A percentile compares a stretch with the other conserved stretches of the same genome.
Conservation (phyloP, 75 land plant species). For the Ceratopteris richardii region DNA sequence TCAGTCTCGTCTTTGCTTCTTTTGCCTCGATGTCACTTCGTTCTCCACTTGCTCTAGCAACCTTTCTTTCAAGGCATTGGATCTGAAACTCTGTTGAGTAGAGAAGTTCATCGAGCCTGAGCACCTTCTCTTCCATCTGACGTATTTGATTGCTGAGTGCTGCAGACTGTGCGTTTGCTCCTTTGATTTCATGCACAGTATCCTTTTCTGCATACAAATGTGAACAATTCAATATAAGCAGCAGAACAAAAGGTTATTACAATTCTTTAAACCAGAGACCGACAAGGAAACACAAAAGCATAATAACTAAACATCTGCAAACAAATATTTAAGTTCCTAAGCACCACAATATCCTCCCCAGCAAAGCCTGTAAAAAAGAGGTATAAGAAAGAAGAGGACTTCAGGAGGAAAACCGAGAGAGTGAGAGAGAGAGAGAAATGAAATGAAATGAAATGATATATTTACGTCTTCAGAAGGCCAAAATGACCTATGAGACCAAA, state of each 20-base stretch:
- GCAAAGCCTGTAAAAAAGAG: no score
- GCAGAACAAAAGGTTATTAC: not conserved
- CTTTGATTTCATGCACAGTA: constrained; percentile 24
- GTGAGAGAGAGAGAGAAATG: no score
- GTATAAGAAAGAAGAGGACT: no score
- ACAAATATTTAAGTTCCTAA: no score
- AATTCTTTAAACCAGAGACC: no score
- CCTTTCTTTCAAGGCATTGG: constrained; percentile 27
- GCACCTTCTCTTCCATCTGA: constrained; percentile 20
- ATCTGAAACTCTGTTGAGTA: constrained; percentile 31
- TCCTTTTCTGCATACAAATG: constrained; percentile 17
- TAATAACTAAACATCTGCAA: no score
- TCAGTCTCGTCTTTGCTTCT: constrained; percentile 15
- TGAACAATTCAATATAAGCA: not conserved
- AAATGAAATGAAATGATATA: no score
- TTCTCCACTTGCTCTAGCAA: constrained; percentile 32
- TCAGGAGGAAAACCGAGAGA: no score
- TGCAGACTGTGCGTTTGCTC: constrained; percentile 29
- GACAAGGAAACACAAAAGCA: no score
- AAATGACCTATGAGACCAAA: no score
- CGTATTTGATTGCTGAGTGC: constrained; percentile 17
- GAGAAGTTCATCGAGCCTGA: constrained; percentile 22
- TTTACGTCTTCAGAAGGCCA: no score
- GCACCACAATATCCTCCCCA: no score
- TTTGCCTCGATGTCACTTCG: constrained; percentile 12